phyloP scores from a whole-genome alignment of 2,329 filamentous ascomycete species.

The Colletotrichum sp. region DNA sequence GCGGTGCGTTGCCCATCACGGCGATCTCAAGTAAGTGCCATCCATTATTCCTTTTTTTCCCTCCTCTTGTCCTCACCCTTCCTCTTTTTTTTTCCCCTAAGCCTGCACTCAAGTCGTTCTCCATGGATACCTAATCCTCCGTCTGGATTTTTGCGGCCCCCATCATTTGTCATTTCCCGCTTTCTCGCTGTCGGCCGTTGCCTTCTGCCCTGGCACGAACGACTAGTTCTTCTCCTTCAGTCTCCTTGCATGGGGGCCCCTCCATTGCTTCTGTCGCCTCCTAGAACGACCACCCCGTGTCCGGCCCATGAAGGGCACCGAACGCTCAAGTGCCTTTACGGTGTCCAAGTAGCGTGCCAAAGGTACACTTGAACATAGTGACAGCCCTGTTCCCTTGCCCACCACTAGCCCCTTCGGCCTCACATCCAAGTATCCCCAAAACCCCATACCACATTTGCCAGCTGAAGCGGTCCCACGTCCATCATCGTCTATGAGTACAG shows the following conservation, averaged over 20 bases:
- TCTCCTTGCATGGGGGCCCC: constrained; percentile 9
- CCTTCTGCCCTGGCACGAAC: neutral
- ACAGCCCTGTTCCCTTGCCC: constrained; percentile 7
- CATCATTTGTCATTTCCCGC: constrained; percentile 19
- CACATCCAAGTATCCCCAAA: neutral
- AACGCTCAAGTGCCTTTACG: neutral
- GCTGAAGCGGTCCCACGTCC: constrained; percentile 2
- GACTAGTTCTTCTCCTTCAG: neutral
- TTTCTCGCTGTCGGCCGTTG: neutral
- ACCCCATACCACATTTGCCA: neutral
- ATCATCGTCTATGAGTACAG: constrained; percentile 6
- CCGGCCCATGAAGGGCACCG: neutral
- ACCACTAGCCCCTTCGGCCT: neutral
- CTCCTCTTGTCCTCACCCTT: neutral
- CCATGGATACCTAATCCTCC: neutral
- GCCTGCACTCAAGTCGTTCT: neutral
- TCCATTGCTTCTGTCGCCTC: constrained; percentile 2
- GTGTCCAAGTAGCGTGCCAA: constrained; percentile 7
- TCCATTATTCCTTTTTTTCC: constrained; percentile 18
- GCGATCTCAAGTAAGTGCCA: constrained; percentile 12
- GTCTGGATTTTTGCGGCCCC: neutral
- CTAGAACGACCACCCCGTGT: neutral
- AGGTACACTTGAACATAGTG: constrained; percentile 1
- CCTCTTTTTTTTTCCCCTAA: neutral
- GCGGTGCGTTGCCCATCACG: constrained; percentile 6